Evolutionary conservation across 345 rosid species (phyloP).

Genomic region (Abelmoschus esculentus): DNA sequence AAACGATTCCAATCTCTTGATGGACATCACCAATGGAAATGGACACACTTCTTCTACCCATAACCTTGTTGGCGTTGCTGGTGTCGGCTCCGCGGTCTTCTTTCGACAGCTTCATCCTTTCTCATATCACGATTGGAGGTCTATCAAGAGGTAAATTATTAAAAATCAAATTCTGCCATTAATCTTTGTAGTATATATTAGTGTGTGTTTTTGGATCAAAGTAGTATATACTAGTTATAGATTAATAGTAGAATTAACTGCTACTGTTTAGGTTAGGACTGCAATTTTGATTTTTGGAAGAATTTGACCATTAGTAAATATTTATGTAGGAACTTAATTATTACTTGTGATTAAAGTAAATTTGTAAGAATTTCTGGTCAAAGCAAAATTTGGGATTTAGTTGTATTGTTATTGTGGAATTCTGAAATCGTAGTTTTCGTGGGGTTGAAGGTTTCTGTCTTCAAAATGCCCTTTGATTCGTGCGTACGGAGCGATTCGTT

Average conservation of each 20-base stretch:
- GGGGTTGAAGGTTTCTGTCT: constrained; percentile 52
- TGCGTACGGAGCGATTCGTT: constrained; percentile 84
- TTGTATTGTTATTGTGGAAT: background rate
- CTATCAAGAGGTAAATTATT: constrained; percentile 55
- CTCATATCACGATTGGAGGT: constrained; percentile 68
- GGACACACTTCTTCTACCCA: constrained; percentile 13
- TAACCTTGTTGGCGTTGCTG: constrained; percentile 58
- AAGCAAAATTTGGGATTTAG: background rate
- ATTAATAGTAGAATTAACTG: too few relatives aligned
- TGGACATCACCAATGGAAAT: constrained; percentile 30
- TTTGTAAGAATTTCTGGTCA: background rate
- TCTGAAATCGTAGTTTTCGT: background rate
- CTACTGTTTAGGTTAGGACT: too few relatives aligned
- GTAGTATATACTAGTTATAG: too few relatives aligned
- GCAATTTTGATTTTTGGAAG: too few relatives aligned
- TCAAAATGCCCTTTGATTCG: constrained; percentile 64
- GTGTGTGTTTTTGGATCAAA: too few relatives aligned
- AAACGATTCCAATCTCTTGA: constrained; percentile 23
- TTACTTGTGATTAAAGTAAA: too few relatives aligned
- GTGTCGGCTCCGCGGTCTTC: constrained; percentile 73
- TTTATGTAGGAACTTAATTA: too few relatives aligned
- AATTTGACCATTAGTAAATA: too few relatives aligned
- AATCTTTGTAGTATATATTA: too few relatives aligned
- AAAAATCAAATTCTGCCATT: background rate
- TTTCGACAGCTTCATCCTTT: constrained; percentile 60